Evolutionary conservation across 2,329 filamentous ascomycete genomes (phyloP), one percentile per base, ranked within the genome.

Genomic region (Arthrobotrys conoides): DNA sequence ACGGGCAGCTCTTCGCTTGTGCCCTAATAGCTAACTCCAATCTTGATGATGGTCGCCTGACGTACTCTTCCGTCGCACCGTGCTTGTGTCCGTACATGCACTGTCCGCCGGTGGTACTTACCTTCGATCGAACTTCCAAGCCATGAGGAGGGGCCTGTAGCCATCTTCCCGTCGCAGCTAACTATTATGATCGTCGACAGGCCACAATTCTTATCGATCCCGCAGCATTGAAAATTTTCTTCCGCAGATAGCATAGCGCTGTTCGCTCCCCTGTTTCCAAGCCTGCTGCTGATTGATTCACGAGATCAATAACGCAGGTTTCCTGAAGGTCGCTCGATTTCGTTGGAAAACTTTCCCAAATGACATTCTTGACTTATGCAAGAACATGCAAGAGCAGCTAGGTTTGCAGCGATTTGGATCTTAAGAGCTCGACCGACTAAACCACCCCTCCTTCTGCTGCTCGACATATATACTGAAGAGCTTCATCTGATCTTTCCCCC

Each of bases 31-130:
- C 73, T 77, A 77, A 71, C 49, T 71, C 65, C 49, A 73, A 66
- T 49, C 57, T 76, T 55, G 73, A 68, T 77, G 67, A 77, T 71
- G 72, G 73, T 77, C 73, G 73, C 73, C 73, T 77, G 73, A 77
- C 73, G 73, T 77, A 71, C 73, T 57, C 48, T 69, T 27, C 61
- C 59, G 61, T 71, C 70, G 51, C 22, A 71, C 67, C 30, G 53
- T 71, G 49, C 67, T 77, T 63, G 67, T 33, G 49, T 65, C 49
- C 61, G 72, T 65, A 69, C 55, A 71, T 77, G 73, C 71, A 59
- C 61, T 36, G 38, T 30, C 49, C 24, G 36, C 41, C 46, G 33
- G 61, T 69, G 51, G 59, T 63, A 51, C 73, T 22, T 63, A 51
- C 73, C 33, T 64, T 64, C 18, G 30, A 51, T 36, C 33, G 55